A percentile compares a stretch with the other conserved stretches of the same genome.
Conservation (phyloP, 306 rosid genomes). For the Ochetophila trinervis region DNA sequence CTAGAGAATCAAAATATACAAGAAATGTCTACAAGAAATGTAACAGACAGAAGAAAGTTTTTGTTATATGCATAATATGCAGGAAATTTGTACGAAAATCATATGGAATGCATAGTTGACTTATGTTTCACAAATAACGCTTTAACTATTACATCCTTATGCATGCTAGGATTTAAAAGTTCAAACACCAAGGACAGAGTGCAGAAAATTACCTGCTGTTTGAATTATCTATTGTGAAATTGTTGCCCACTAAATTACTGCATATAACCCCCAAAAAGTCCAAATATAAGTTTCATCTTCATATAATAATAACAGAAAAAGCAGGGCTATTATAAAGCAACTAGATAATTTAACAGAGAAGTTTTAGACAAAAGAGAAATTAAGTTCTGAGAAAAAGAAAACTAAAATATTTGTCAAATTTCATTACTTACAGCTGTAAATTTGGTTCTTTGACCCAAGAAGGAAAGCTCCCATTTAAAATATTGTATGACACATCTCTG, state of each 20-base stretch:
- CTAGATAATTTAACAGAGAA: no score
- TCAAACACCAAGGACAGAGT: neutral
- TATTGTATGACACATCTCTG: conserved; percentile 88
- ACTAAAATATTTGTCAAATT: neutral
- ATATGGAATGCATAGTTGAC: no score
- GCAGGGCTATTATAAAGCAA: no score
- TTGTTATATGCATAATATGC: no score
- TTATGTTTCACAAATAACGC: no score
- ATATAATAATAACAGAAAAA: no score
- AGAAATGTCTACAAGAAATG: no score
- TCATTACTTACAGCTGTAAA: conserved; percentile 53
- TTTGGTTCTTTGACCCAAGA: conserved; percentile 54
- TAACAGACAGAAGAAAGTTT: no score
- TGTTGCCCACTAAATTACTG: conserved; percentile 83
- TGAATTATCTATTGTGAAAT: conserved; percentile 47
- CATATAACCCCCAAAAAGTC: neutral
- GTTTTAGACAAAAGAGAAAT: neutral
- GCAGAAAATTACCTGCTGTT: conserved; percentile 48
- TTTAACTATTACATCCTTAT: neutral
- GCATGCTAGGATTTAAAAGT: neutral
- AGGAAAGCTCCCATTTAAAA: conserved; percentile 66
- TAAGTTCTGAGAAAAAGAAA: neutral
- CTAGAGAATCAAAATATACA: no score
- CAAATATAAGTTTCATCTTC: neutral
- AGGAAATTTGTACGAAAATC: no score